Percentiles rank a stretch among this genome's conserved stretches.
Conservation (phyloP, 441 rosid genomes). For the Cnidoscolus chayamansa region DNA sequence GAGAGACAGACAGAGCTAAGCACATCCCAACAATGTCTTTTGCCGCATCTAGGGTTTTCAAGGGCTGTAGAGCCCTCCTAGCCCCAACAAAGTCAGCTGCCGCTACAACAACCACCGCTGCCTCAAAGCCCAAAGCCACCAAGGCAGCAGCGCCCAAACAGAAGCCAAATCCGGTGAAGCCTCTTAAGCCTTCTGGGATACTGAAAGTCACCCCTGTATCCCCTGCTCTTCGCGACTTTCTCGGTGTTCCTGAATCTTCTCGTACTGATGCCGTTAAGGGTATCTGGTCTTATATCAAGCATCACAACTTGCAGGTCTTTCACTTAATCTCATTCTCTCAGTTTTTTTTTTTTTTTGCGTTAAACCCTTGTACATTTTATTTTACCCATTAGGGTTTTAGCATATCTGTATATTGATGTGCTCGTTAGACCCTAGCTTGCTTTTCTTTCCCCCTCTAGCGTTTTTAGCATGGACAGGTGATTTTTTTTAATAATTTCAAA, state of each 20-base stretch:
- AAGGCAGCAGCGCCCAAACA: slow-evolving; percentile 8
- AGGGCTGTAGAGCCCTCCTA: slow-evolving; percentile 52
- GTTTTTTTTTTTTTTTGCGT: too few relatives aligned
- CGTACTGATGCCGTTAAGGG: slow-evolving; percentile 61
- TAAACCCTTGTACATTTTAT: not conserved
- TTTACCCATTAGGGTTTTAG: not conserved
- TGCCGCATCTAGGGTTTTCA: slow-evolving; percentile 48
- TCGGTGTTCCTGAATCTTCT: slow-evolving; percentile 54
- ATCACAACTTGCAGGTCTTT: slow-evolving; percentile 70
- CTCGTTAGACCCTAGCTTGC: not conserved
- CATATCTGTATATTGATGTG: not conserved
- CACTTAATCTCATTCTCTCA: too few relatives aligned
- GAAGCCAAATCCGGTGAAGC: slow-evolving; percentile 22
- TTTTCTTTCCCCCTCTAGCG: not conserved
- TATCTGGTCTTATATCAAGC: slow-evolving; percentile 78
- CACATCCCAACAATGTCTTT: too few relatives aligned
- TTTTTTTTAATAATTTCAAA: too few relatives aligned
- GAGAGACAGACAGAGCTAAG: too few relatives aligned
- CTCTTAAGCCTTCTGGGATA: slow-evolving; percentile 41
- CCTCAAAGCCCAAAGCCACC: slow-evolving; percentile 17
- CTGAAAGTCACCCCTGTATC: slow-evolving; percentile 54
- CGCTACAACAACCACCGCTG: not conserved
- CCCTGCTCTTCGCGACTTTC: slow-evolving; percentile 58
- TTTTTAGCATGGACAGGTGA: not conserved
- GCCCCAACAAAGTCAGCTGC: slow-evolving; percentile 43